These are phyloP conservation scores for Amanita molliuscula DNA, from an alignment of 768 basidiomycete species.

Conservation along the genomic window DNA sequence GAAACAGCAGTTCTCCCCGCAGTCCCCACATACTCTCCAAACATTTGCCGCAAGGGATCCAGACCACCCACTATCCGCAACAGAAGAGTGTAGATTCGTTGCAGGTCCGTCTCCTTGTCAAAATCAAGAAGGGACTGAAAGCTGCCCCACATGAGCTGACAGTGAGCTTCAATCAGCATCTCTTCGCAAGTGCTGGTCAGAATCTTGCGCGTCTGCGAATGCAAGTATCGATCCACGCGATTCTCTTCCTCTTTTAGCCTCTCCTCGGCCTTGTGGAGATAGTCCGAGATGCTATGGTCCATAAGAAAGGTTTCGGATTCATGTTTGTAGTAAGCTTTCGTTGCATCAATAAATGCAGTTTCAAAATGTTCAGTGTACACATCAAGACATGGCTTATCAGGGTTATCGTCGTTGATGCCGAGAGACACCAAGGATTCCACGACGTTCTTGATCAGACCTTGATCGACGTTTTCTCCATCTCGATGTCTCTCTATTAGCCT, in stretches of 20 bases:
- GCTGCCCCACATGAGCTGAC: constrained; percentile 81
- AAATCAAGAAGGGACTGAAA: constrained; percentile 86
- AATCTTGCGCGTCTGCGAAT: constrained; percentile 78
- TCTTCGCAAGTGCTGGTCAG: constrained; percentile 81
- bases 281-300: constrained; percentile 85
- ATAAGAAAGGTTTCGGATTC: constrained; percentile 89
- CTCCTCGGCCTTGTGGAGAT: constrained; percentile 90
- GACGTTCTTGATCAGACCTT: constrained; percentile 86
- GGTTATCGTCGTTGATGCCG: constrained; percentile 86
- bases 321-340: constrained; percentile 84
- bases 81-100: constrained; percentile 90
- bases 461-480: constrained; percentile 91
- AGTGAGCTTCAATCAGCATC: constrained; percentile 82
- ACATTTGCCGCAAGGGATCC: constrained; percentile 83
- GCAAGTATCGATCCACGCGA: constrained; percentile 88
- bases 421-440: constrained; percentile 93
- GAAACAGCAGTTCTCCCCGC: constrained; percentile 77
- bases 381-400: constrained; percentile 87
- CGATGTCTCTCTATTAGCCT: constrained; percentile 88
- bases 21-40: constrained; percentile 93
- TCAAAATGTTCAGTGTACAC: constrained; percentile 92
- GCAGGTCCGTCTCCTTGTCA: constrained; percentile 91
- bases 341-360: constrained; percentile 76
- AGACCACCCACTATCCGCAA: constrained; percentile 85
- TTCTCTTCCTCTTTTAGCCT: constrained; percentile 91